These are phyloP conservation scores for Yamadazyma mexicana DNA, from an alignment of 1,139 yeast genomes.

Conservation along the genomic window DNA sequence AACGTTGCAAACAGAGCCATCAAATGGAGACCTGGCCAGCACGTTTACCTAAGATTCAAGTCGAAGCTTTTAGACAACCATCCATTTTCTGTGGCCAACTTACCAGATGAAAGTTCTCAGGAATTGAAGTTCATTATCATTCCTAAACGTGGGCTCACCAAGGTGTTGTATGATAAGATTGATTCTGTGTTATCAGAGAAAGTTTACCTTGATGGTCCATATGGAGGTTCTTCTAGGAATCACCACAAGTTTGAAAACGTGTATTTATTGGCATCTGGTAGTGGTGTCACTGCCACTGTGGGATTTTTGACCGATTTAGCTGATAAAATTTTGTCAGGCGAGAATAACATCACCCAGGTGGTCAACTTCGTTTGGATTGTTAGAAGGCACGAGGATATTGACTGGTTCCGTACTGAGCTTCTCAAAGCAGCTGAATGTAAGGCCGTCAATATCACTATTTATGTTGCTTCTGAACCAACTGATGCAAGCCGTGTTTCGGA, in stretches of 20 bases:
- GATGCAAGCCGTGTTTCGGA: too few relatives aligned
- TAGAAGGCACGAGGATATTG: constrained; percentile 32
- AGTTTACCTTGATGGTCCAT: constrained; percentile 62
- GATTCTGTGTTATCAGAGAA: constrained; percentile 26
- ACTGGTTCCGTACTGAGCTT: constrained; percentile 49
- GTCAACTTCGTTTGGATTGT: constrained; percentile 55
- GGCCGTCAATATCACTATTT: constrained; percentile 29
- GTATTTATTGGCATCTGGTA: constrained; percentile 46
- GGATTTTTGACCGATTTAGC: constrained; percentile 42
- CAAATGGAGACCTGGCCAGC: constrained; percentile 63
- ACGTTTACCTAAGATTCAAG: constrained; percentile 51
- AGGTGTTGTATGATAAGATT: constrained; percentile 26
- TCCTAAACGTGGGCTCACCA: constrained; percentile 55
- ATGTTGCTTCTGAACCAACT: constrained; percentile 10
- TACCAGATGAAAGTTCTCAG: constrained; percentile 26
- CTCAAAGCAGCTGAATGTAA: constrained; percentile 20
- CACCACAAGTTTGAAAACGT: constrained; percentile 50
- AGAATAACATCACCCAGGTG: constrained; percentile 20
- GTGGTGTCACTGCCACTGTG: constrained; percentile 56
- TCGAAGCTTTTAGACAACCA: constrained; percentile 54
- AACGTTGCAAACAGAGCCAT: constrained; percentile 39
- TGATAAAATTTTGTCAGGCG: constrained; percentile 16
- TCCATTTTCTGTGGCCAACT: constrained; percentile 59
- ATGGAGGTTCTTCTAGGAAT: constrained; percentile 59
- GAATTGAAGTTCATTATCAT: constrained; percentile 50